phyloP scores from a whole-genome alignment of 768 basidiomycete species.

The Podaxis sp. region DNA sequence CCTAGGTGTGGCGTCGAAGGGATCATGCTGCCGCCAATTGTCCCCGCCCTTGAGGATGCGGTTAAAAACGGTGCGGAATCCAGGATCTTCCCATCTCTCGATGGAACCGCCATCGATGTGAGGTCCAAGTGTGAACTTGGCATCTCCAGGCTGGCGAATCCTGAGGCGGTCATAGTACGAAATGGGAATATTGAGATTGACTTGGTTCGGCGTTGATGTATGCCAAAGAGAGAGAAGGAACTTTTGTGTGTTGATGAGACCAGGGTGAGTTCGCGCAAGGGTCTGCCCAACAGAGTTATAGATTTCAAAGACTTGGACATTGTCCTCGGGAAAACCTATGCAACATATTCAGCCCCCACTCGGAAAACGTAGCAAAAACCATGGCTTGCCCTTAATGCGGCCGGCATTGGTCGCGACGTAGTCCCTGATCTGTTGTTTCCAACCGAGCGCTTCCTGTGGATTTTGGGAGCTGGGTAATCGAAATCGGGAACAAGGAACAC shows the following conservation, averaged over 20 bases:
- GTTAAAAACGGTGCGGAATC: slow-evolving; percentile 38
- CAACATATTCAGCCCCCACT: slow-evolving; percentile 25
- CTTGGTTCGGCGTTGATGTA: slow-evolving; percentile 36
- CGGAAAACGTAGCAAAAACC: slow-evolving; percentile 51
- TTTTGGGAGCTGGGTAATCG: background rate
- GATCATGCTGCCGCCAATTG: slow-evolving; percentile 48
- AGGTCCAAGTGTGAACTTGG: slow-evolving; percentile 64
- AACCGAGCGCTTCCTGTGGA: slow-evolving; percentile 44
- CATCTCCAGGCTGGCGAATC: slow-evolving; percentile 71
- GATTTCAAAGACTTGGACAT: slow-evolving; percentile 73
- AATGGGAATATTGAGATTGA: slow-evolving; percentile 58
- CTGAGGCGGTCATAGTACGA: slow-evolving; percentile 77
- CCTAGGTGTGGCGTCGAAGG: slow-evolving; percentile 48
- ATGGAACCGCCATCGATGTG: slow-evolving; percentile 55
- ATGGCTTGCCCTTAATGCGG: slow-evolving; percentile 52
- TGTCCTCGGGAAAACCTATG: slow-evolving; percentile 62
- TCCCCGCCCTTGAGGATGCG: slow-evolving; percentile 46
- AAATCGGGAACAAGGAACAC: background rate
- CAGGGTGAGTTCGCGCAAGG: slow-evolving; percentile 65
- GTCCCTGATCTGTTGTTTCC: slow-evolving; percentile 57
- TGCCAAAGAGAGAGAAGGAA: slow-evolving; percentile 63
- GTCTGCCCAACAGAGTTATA: slow-evolving; percentile 70
- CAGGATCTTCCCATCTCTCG: slow-evolving; percentile 56
- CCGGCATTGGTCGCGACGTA: slow-evolving; percentile 58
- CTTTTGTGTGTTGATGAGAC: slow-evolving; percentile 55